phyloP scores from a whole-genome alignment of 2,329 filamentous ascomycete species.

The Pseudogymnoascus sp. region DNA sequence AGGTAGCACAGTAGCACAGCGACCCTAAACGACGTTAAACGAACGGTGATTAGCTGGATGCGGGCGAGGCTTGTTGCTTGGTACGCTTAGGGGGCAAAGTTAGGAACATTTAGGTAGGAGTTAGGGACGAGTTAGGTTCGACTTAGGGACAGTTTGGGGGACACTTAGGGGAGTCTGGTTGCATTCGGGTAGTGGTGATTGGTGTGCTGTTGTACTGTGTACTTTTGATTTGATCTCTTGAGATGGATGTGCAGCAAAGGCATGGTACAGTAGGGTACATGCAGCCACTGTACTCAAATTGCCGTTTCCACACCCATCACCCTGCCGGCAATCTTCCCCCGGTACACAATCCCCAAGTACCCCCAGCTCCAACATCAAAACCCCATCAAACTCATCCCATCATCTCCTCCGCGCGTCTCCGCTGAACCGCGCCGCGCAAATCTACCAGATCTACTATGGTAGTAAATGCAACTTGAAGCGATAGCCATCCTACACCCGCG shows the following conservation, averaged over 20 bases:
- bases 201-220: neutral
- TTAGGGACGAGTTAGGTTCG: no score
- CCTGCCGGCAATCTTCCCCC: neutral
- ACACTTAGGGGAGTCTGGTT: neutral
- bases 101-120: neutral
- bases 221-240: neutral
- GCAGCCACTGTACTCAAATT: neutral
- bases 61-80: constrained; percentile 2
- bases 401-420: neutral
- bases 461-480: no score
- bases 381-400: neutral
- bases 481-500: no score
- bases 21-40: neutral
- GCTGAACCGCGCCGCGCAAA: neutral
- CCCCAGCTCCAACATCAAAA: no score
- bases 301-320: neutral
- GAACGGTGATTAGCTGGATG: neutral
- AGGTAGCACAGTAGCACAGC: neutral
- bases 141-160: neutral
- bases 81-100: neutral
- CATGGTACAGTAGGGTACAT: neutral
- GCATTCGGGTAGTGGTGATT: neutral
- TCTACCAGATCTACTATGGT: no score
- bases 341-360: neutral
- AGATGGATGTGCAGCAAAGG: no score